Evolutionary conservation across 176 grass and related monocot species (phyloP).

Genomic region (Zea luxurians): DNA sequence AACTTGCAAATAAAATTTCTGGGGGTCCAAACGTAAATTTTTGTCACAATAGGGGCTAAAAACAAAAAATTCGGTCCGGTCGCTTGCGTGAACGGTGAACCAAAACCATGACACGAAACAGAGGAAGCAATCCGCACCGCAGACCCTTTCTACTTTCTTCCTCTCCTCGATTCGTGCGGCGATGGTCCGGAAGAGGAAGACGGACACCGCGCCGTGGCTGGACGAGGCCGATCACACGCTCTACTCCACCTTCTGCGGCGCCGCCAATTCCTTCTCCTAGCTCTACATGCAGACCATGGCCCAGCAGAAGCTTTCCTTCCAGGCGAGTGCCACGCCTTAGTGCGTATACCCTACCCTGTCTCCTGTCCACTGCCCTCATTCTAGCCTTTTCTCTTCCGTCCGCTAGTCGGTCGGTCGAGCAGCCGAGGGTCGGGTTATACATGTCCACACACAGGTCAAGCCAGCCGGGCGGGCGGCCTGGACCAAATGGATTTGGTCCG

Average conservation of each 20-base stretch:
- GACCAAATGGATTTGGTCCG: too few species aligned
- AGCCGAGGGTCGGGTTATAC: background rate
- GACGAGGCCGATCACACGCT: slow-evolving; percentile 84
- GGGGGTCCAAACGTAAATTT: too few species aligned
- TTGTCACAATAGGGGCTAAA: too few species aligned
- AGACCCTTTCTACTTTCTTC: background rate
- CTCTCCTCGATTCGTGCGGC: slow-evolving; percentile 4
- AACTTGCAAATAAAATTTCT: too few species aligned
- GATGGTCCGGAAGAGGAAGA: slow-evolving; percentile 72
- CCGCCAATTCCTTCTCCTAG: slow-evolving; percentile 80
- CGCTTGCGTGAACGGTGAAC: too few species aligned
- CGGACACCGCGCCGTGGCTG: slow-evolving; percentile 54
- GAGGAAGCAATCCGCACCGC: background rate
- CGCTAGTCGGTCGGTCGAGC: background rate
- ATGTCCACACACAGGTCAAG: too few species aligned
- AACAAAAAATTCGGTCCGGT: too few species aligned
- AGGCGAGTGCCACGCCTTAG: slow-evolving; percentile 70
- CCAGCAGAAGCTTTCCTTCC: slow-evolving; percentile 79
- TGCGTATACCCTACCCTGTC: slow-evolving; percentile 26
- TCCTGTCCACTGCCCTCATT: background rate
- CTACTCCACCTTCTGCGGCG: slow-evolving; percentile 71
- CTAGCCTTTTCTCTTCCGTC: background rate
- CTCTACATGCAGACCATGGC: slow-evolving; percentile 75
- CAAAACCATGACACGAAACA: too few species aligned
- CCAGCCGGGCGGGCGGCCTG: too few species aligned